phyloP scores from a whole-genome alignment of 768 basidiomycete genomes.

The Mycena pura region DNA sequence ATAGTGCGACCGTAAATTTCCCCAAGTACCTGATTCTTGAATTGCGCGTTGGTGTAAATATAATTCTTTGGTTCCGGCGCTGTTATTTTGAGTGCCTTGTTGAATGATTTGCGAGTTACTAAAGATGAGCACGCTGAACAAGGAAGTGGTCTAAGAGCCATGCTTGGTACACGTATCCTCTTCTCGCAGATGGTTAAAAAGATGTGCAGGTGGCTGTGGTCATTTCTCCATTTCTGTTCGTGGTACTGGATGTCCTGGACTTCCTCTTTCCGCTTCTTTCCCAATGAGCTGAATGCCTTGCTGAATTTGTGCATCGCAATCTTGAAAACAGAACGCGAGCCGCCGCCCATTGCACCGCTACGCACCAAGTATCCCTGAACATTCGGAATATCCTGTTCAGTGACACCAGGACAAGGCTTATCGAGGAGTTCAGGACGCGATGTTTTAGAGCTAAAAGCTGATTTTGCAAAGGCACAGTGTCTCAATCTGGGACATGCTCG shows the following conservation, averaged over 20 bases:
- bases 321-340: not conserved
- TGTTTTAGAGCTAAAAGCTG: not conserved
- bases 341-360: not conserved
- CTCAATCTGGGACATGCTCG: not conserved
- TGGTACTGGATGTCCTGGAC: not conserved
- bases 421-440: not conserved
- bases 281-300: not conserved
- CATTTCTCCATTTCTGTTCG: slow-evolving; percentile 7
- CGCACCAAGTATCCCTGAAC: not conserved
- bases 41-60: not conserved
- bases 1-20: slow-evolving; percentile 1
- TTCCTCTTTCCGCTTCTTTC: not conserved
- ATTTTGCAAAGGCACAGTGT: not conserved
- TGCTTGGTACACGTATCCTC: not conserved
- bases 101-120: not conserved
- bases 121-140: not conserved
- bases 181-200: slow-evolving; percentile 2
- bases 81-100: not conserved
- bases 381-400: not conserved
- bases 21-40: not conserved
- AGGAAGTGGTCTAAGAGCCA: not conserved
- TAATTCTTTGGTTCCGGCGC: not conserved
- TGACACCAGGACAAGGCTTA: slow-evolving; percentile 2
- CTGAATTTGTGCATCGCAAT: not conserved
- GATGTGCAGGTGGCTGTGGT: slow-evolving; percentile 1